Percentiles rank a stretch among this genome's conserved stretches.
Conservation (phyloP, 257 asterid species). For the Nicotiana sylvestris region DNA sequence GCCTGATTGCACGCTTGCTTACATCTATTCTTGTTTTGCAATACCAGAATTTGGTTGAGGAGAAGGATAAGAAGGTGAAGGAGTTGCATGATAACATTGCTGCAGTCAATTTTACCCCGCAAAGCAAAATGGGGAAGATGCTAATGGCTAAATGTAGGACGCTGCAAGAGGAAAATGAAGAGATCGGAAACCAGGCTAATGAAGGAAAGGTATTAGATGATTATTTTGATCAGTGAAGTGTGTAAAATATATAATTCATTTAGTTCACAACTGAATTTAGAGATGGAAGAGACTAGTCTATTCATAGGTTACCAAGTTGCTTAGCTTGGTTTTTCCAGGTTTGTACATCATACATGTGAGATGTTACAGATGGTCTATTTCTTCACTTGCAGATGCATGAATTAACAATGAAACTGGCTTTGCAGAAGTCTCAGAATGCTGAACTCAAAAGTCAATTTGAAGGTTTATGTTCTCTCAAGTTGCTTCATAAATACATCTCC, state of each 20-base stretch:
- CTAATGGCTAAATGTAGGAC: conserved; percentile 95
- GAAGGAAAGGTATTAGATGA: conserved; percentile 84
- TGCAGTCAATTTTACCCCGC: conserved; percentile 91
- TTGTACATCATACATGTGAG: neutral
- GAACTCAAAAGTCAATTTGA: conserved; percentile 77
- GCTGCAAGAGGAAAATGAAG: conserved; percentile 93
- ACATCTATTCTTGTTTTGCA: conserved; percentile 12
- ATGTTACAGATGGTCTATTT: neutral
- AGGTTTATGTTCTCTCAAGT: conserved; percentile 40
- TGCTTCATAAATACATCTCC: neutral
- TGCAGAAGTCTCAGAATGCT: conserved; percentile 74
- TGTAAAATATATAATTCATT: neutral
- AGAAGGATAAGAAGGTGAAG: conserved; percentile 89
- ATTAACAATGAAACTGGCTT: conserved; percentile 73
- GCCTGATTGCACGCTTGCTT: conserved; percentile 2
- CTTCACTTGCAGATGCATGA: conserved; percentile 66
- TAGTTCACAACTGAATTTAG: neutral
- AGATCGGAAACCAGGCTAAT: conserved; percentile 94
- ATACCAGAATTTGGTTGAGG: conserved; percentile 88
- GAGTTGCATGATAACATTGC: conserved; percentile 89
- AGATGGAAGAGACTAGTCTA: neutral
- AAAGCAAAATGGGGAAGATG: conserved; percentile 97
- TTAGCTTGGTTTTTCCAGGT: neutral
- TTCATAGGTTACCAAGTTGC: neutral
- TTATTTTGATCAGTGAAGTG: neutral